These are phyloP conservation scores for Herpotrichia juniperi DNA, from an alignment of 2,329 filamentous ascomycete genomes.

Conservation along the genomic window DNA sequence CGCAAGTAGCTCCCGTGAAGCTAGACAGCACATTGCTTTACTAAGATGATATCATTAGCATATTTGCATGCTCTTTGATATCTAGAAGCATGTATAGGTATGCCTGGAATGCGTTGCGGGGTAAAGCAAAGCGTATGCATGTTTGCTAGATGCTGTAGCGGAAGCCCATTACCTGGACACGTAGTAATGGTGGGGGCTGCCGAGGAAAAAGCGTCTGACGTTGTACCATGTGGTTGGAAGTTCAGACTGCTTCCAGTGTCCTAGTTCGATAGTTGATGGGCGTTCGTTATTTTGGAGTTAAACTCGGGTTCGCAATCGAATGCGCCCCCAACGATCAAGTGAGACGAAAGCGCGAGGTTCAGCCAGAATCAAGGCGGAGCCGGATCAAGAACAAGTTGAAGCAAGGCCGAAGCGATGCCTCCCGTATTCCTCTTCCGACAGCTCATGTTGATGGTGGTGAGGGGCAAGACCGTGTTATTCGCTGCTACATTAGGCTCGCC, in stretches of 20 bases:
- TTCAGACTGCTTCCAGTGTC: not conserved
- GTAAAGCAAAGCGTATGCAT: constrained; percentile 10
- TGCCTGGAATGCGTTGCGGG: not conserved
- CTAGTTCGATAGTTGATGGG: not conserved
- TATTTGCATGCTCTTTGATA: too few species aligned
- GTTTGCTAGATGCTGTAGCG: constrained; percentile 10
- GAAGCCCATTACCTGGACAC: constrained; percentile 3
- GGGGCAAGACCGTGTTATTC: too few species aligned
- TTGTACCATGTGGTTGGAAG: not conserved
- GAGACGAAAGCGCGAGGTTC: not conserved
- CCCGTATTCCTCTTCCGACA: too few species aligned
- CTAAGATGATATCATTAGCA: too few species aligned
- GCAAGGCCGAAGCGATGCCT: not conserved
- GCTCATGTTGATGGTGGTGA: too few species aligned
- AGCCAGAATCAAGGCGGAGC: not conserved
- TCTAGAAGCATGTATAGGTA: too few species aligned
- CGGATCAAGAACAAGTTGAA: not conserved
- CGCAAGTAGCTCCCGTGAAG: too few species aligned
- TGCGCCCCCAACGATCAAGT: not conserved
- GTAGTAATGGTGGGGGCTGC: not conserved
- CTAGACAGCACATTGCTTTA: too few species aligned
- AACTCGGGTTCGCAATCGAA: constrained; percentile 2
- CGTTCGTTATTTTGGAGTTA: not conserved
- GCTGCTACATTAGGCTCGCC: too few species aligned
- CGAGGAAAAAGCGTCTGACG: not conserved